Evolutionary conservation across 1,284 basidiomycete species (phyloP), one percentile per base, ranked within the genome.

Genomic region (Tilletia caries): DNA sequence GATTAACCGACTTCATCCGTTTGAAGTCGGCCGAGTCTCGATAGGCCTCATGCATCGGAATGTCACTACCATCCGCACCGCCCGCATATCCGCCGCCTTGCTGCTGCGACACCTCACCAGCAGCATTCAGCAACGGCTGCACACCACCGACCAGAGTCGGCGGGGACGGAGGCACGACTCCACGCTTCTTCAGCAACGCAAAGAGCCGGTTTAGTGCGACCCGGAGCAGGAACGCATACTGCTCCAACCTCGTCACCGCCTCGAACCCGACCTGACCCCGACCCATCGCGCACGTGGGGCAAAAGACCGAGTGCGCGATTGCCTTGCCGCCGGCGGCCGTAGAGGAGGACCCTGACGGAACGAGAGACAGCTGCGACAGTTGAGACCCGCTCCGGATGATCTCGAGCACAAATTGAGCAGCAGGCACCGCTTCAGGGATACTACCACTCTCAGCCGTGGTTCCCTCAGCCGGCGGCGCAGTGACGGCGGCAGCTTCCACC

Each of bases 161-260:
- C 71, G 91, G 89, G 18, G 89, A 89, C 62, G 90, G 85, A 46
- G 92, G 90, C 32, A 97, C 91, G 25, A 94, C 91, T 34, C 95
- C 94, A 75, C 93, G 90, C 85, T 93, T 92, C 86, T 93, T 91
- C 80, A 98, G 86, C 70, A 98, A 87, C 54, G 93, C 88, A 84
- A 94, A 97, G 68, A 99, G 86, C 78, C 95, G 88, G 75, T 95
- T 88, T 68, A 99, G 87, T 3, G 95, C 96, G 23, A 98, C 96
- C 78, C 98, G 95, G 67, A 99, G 86, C 71, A 99, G 85, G 86
- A 96, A 99, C 0, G 96, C 92, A 84, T 97, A 99, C 83, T 99
- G 95, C 86, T 99, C 95, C 75, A 99, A 85, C 71, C 95, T 87
- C 67, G 95, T 93, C 20, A 97, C 95, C 18, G 91, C 87, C 81